These are phyloP conservation scores for Picochlorum sp. DNA, from an alignment of 139 green algal genomes.

Conservation along the genomic window DNA sequence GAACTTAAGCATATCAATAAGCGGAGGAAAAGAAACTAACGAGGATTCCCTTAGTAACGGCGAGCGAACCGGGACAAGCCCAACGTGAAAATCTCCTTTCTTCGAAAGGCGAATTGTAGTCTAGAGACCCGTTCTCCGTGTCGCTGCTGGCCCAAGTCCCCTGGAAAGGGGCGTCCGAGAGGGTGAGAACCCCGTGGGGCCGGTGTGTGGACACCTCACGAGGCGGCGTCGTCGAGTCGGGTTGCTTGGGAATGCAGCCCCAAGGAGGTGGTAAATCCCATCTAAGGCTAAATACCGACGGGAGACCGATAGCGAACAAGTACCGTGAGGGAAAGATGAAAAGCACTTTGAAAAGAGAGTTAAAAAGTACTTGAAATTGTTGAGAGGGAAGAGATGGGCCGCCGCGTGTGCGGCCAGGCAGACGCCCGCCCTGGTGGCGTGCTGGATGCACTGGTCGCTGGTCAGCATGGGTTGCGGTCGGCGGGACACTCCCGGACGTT, in stretches of 20 bases:
- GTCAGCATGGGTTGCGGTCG: slow-evolving; percentile 69
- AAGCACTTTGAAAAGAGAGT: slow-evolving; percentile 97
- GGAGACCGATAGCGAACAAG: slow-evolving; percentile 94
- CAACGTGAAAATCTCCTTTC: slow-evolving; percentile 72
- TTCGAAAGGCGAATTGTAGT: slow-evolving; percentile 75
- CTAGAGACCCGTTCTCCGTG: slow-evolving; percentile 71
- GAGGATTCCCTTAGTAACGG: slow-evolving; percentile 86
- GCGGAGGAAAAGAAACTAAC: slow-evolving; percentile 92
- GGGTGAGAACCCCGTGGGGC: slow-evolving; percentile 78
- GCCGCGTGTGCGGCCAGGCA: slow-evolving; percentile 59
- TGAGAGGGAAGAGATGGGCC: slow-evolving; percentile 81
- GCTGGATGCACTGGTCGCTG: slow-evolving; percentile 60
- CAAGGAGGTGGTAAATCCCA: slow-evolving; percentile 87
- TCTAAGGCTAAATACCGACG: slow-evolving; percentile 90
- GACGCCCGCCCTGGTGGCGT: slow-evolving; percentile 48
- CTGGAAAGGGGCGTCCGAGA: slow-evolving; percentile 73
- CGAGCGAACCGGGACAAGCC: slow-evolving; percentile 79
- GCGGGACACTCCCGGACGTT: slow-evolving; percentile 54
- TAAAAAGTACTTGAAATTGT: slow-evolving; percentile 94
- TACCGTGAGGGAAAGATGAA: slow-evolving; percentile 95
- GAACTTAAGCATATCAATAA: slow-evolving; percentile 95
- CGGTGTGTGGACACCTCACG: slow-evolving; percentile 48
- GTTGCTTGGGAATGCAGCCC: slow-evolving; percentile 89
- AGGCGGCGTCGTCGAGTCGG: slow-evolving; percentile 74
- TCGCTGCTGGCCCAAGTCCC: slow-evolving; percentile 48